Conservation (phyloP, 2,329 filamentous ascomycete species). For the Apiospora pterosperma region DNA sequence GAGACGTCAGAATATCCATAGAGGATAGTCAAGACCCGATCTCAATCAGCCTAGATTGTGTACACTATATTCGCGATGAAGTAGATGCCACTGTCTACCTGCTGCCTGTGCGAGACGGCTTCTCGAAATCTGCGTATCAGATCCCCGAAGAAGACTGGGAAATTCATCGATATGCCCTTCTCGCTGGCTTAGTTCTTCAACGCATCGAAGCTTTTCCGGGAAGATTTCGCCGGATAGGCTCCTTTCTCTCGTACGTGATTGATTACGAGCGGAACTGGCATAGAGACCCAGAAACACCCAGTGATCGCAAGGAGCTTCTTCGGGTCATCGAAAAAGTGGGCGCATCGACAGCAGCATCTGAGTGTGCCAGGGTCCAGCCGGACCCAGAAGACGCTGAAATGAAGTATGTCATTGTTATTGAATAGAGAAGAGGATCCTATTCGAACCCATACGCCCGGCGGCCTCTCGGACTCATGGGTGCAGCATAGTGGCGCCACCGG, state of each 20-base stretch:
- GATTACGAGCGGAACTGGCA: too few species aligned
- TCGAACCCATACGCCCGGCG: too few species aligned
- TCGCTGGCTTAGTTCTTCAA: background rate
- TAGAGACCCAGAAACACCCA: too few species aligned
- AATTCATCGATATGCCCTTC: accelerated
- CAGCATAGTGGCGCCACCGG: too few species aligned
- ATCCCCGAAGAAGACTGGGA: too few species aligned
- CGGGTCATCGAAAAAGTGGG: too few species aligned
- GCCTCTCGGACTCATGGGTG: too few species aligned
- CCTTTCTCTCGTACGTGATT: background rate
- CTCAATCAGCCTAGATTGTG: background rate
- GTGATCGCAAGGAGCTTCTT: too few species aligned
- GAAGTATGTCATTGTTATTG: background rate
- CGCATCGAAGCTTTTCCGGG: background rate
- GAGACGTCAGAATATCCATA: background rate
- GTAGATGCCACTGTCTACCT: background rate
- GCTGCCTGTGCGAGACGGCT: background rate
- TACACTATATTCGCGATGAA: background rate
- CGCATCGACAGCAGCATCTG: too few species aligned
- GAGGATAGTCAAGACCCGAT: background rate
- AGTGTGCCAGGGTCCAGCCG: too few species aligned
- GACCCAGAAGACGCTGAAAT: background rate
- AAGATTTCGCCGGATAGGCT: background rate
- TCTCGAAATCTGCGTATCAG: background rate
- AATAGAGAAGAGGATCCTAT: too few species aligned